Percentiles rank a stretch among this genome's conserved stretches.
Evolutionary conservation across 768 basidiomycete species (phyloP).

Genomic region (Lactarius psammicola): DNA sequence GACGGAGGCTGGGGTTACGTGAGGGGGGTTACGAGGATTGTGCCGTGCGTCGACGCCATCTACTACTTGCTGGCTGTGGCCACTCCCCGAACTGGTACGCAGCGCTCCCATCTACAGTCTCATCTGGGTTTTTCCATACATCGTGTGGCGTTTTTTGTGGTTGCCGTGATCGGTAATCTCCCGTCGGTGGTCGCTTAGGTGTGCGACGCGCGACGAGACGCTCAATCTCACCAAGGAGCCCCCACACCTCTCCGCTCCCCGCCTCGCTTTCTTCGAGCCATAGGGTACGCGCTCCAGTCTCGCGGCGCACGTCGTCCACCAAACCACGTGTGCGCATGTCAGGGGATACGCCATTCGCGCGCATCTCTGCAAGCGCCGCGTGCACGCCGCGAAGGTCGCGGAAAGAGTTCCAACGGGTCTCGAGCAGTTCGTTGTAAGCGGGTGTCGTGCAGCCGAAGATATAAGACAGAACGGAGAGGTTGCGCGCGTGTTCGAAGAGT

Average conservation of each 20-base stretch:
- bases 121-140: conserved; percentile 23
- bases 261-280: conserved; percentile 50
- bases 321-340: conserved; percentile 59
- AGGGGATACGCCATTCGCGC: conserved; percentile 66
- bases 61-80: conserved; percentile 10
- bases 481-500: conserved; percentile 77
- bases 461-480: conserved; percentile 74
- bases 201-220: conserved; percentile 34
- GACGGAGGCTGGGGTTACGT: background rate
- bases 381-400: conserved; percentile 77
- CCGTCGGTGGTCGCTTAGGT: background rate
- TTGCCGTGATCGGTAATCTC: background rate
- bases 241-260: conserved; percentile 51
- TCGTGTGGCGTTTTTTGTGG: background rate
- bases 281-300: conserved; percentile 55
- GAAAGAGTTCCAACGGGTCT: conserved; percentile 82
- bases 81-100: conserved; percentile 24
- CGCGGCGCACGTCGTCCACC: conserved; percentile 60
- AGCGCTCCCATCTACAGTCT: conserved; percentile 1
- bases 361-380: conserved; percentile 78
- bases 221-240: conserved; percentile 53
- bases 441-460: conserved; percentile 86
- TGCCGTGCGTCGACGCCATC: conserved; percentile 2
- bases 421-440: conserved; percentile 85
- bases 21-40: conserved; percentile 16